Percentiles rank a stretch among this genome's conserved stretches.
Evolutionary conservation across 208 protist species (phyloP).

Genomic region (Leptomonas pyrrhocoris): DNA sequence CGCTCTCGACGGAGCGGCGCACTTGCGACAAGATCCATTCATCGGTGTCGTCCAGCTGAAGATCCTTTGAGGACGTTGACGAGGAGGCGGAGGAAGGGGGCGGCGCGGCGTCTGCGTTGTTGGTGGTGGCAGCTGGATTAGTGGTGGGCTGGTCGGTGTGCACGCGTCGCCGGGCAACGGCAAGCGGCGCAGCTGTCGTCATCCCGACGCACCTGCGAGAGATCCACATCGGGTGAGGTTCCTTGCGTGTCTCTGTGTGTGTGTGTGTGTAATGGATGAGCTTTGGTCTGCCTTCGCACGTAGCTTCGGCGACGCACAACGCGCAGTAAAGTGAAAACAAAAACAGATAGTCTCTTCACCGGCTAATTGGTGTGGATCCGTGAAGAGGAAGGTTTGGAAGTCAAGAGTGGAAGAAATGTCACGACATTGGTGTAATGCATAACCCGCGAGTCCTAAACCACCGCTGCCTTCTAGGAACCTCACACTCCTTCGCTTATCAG

Average conservation of each 20-base stretch:
- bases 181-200: background rate
- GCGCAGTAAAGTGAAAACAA: no score
- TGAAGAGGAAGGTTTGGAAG: no score
- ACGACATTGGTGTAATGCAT: no score
- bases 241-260: background rate
- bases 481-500: no score
- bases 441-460: no score
- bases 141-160: background rate
- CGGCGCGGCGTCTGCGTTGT: background rate
- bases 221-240: background rate
- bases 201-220: background rate
- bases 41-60: constrained; percentile 37
- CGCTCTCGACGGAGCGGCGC: constrained; percentile 46
- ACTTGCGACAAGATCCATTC: constrained; percentile 51
- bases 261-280: background rate
- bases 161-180: background rate
- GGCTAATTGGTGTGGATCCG: background rate
- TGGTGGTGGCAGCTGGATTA: background rate
- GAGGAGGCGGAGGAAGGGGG: background rate
- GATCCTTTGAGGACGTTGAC: background rate
- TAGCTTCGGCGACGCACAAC: no score
- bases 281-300: no score
- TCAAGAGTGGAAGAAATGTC: no score
- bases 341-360: no score
- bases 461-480: no score